Conservation (phyloP, 2,329 filamentous ascomycete genomes). For the Colletotrichum endophyticum region DNA sequence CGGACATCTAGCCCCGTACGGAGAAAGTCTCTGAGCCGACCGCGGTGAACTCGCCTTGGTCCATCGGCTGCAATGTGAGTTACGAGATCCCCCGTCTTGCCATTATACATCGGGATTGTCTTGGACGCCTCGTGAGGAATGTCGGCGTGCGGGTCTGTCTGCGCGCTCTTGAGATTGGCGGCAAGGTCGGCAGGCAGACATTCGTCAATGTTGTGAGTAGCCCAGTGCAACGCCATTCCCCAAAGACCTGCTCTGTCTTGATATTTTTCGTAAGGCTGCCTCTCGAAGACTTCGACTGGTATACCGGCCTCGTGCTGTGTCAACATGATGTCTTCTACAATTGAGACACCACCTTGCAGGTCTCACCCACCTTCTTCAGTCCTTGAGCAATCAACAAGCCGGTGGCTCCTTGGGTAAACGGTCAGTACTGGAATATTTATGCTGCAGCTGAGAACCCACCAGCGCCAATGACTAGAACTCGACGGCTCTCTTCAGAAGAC, state of each 20-base stretch:
- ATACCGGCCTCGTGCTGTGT: not conserved
- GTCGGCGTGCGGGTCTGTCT: not conserved
- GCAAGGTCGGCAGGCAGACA: not conserved
- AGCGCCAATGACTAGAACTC: not conserved
- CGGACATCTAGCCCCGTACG: not conserved
- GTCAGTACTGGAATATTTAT: not conserved
- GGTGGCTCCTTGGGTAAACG: not conserved
- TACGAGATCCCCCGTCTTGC: not conserved
- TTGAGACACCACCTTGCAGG: not conserved
- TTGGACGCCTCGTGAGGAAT: not conserved
- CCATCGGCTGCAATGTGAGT: not conserved
- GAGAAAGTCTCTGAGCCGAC: not conserved
- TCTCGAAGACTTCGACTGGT: not conserved
- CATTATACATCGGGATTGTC: not conserved
- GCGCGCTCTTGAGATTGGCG: not conserved
- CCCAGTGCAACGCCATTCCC: not conserved
- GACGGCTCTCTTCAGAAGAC: not conserved
- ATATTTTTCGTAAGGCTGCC: not conserved
- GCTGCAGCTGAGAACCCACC: not conserved
- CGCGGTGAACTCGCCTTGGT: not conserved
- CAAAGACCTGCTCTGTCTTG: not conserved
- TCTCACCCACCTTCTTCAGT: not conserved
- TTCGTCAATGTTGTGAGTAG: not conserved
- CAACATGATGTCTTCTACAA: not conserved
- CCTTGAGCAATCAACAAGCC: not conserved